phyloP scores from a whole-genome alignment of 768 basidiomycete genomes.

The Glaciozyma antarctica region DNA sequence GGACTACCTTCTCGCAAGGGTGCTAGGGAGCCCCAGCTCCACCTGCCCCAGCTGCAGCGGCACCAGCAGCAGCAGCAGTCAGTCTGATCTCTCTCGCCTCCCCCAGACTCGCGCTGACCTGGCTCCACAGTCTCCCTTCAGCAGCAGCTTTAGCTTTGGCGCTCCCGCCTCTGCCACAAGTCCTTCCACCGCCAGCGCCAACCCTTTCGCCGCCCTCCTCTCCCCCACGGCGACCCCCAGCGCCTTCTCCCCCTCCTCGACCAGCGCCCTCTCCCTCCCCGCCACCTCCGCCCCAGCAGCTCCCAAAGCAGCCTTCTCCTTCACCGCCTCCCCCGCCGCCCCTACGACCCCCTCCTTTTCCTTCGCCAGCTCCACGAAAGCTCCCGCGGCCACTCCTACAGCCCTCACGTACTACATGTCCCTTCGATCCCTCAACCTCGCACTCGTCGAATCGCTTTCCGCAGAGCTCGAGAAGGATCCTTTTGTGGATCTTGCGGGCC shows the following conservation, averaged over 20 bases:
- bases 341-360: not conserved
- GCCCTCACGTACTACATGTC: slow-evolving; percentile 23
- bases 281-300: not conserved
- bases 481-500: slow-evolving; percentile 18
- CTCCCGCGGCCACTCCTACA: not conserved
- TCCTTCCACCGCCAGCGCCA: not conserved
- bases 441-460: slow-evolving; percentile 15
- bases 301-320: not conserved
- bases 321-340: not conserved
- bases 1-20: slow-evolving; percentile 12
- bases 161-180: not conserved
- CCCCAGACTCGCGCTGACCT: not conserved
- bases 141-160: slow-evolving; percentile 7
- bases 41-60: not conserved
- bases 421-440: slow-evolving; percentile 23
- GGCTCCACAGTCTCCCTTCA: slow-evolving; percentile 11
- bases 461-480: slow-evolving; percentile 20
- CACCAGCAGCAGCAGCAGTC: not conserved
- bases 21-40: not conserved
- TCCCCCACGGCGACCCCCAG: not conserved
- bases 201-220: not conserved
- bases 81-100: not conserved
- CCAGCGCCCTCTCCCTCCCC: not conserved
- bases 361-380: not conserved
- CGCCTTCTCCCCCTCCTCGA: not conserved